A percentile compares a stretch with the other conserved stretches of the same genome.
phyloP scores from a whole-genome alignment of 2,329 filamentous ascomycete species.

The Diaporthe ampelina region DNA sequence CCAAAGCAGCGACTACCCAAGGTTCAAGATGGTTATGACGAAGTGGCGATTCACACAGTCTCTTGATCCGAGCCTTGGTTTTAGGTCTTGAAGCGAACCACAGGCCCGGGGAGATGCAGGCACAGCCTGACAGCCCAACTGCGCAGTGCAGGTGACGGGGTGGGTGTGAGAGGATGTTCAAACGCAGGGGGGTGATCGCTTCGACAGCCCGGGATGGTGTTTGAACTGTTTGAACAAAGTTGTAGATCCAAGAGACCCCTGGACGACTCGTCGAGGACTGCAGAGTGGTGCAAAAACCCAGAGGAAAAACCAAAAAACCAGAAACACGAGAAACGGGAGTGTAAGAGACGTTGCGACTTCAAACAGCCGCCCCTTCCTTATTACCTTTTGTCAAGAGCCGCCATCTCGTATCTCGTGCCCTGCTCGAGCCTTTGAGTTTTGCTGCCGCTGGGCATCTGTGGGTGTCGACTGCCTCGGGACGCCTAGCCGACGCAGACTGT shows the following conservation, averaged over 20 bases:
- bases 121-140: background rate
- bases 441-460: background rate
- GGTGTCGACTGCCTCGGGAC: slow-evolving; percentile 9
- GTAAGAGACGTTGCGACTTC: background rate
- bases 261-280: background rate
- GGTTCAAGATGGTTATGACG: slow-evolving; percentile 9
- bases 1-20: background rate
- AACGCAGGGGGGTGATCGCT: slow-evolving; percentile 16
- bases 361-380: slow-evolving; percentile 13
- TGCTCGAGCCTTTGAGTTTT: background rate
- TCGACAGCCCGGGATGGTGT: slow-evolving; percentile 17
- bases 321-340: background rate
- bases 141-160: background rate
- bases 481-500: slow-evolving; percentile 4
- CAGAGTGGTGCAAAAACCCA: background rate
- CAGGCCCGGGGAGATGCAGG: background rate
- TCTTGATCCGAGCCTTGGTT: background rate
- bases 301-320: background rate
- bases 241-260: slow-evolving; percentile 13
- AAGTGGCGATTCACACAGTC: slow-evolving; percentile 20
- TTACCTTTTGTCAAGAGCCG: background rate
- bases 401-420: background rate
- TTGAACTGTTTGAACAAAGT: slow-evolving; percentile 1
- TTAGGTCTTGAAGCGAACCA: slow-evolving; percentile 12
- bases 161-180: background rate